Conservation (phyloP, 2,329 filamentous ascomycete genomes). For the Gnomoniopsis smithogilvyi region DNA sequence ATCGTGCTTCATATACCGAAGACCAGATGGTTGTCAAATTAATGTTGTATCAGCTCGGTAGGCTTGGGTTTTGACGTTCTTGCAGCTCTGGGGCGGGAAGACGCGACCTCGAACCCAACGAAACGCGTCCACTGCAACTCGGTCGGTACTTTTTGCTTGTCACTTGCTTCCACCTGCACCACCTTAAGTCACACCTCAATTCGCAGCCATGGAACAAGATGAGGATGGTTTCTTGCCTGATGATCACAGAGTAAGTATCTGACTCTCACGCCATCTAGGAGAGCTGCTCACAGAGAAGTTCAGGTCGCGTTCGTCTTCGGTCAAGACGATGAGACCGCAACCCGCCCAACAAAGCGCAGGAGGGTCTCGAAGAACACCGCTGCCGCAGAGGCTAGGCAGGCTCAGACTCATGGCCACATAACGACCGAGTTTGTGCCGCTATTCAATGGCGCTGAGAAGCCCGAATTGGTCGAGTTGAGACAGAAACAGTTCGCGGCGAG, state of each 20-base stretch:
- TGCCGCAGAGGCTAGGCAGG: conserved; percentile 13
- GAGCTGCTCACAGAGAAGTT: background rate
- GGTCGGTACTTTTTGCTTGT: background rate
- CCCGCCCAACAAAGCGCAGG: conserved; percentile 54
- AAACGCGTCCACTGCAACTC: background rate
- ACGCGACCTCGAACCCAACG: background rate
- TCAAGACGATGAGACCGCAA: conserved; percentile 38
- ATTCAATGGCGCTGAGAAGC: conserved; percentile 51
- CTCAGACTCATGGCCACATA: conserved; percentile 17
- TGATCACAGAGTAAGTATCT: conserved; percentile 39
- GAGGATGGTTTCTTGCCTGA: conserved; percentile 32
- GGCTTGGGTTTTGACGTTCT: background rate
- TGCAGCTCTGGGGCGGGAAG: background rate
- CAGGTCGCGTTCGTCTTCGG: conserved; percentile 63
- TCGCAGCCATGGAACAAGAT: conserved; percentile 7
- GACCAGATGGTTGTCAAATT: background rate
- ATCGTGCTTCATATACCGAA: too few species aligned
- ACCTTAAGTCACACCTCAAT: background rate
- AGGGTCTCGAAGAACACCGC: conserved; percentile 43
- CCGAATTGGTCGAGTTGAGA: conserved; percentile 48
- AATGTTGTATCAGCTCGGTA: background rate
- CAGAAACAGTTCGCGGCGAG: conserved; percentile 57
- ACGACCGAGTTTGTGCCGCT: conserved; percentile 44
- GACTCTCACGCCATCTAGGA: background rate
- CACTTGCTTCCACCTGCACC: background rate